phyloP scores from a whole-genome alignment of 192 early-diverging fungal genomes.

The Podila minutissima region DNA sequence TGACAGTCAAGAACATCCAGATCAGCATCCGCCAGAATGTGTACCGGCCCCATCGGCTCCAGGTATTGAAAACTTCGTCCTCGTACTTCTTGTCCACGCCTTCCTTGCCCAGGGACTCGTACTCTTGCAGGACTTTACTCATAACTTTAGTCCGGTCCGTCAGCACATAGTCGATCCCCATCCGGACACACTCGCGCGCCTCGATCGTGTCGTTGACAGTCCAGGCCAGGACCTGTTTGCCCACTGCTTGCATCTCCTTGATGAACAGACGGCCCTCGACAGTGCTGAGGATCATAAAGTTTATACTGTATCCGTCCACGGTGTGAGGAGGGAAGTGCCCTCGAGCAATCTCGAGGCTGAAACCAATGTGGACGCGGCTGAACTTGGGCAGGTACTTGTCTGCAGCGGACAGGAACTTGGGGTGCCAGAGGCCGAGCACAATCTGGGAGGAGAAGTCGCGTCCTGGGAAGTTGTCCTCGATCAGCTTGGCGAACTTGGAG shows the following conservation, averaged over 20 bases:
- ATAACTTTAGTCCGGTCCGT: slow-evolving; percentile 55
- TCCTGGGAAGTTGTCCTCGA: slow-evolving; percentile 38
- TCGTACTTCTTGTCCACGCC: slow-evolving; percentile 36
- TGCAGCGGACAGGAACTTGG: slow-evolving; percentile 57
- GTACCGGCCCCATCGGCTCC: slow-evolving; percentile 36
- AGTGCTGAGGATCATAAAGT: slow-evolving; percentile 50
- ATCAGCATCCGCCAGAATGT: slow-evolving; percentile 36
- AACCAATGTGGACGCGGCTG: slow-evolving; percentile 60
- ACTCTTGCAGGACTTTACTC: slow-evolving; percentile 30
- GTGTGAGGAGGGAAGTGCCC: slow-evolving; percentile 49
- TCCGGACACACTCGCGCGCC: slow-evolving; percentile 52
- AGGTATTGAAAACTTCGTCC: slow-evolving; percentile 33
- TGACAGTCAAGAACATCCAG: slow-evolving; percentile 24
- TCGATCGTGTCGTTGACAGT: slow-evolving; percentile 56
- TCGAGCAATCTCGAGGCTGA: slow-evolving; percentile 54
- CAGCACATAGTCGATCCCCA: slow-evolving; percentile 61
- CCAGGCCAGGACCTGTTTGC: slow-evolving; percentile 61
- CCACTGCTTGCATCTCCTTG: slow-evolving; percentile 56
- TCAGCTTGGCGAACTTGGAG: slow-evolving; percentile 34
- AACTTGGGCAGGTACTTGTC: slow-evolving; percentile 53
- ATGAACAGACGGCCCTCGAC: slow-evolving; percentile 56
- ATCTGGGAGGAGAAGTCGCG: slow-evolving; percentile 57
- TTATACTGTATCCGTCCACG: slow-evolving; percentile 57
- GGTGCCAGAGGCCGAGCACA: slow-evolving; percentile 64
- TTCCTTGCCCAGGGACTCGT: slow-evolving; percentile 22